phyloP scores from a whole-genome alignment of 2,329 filamentous ascomycete species.

The Ceratocystis variospora region DNA sequence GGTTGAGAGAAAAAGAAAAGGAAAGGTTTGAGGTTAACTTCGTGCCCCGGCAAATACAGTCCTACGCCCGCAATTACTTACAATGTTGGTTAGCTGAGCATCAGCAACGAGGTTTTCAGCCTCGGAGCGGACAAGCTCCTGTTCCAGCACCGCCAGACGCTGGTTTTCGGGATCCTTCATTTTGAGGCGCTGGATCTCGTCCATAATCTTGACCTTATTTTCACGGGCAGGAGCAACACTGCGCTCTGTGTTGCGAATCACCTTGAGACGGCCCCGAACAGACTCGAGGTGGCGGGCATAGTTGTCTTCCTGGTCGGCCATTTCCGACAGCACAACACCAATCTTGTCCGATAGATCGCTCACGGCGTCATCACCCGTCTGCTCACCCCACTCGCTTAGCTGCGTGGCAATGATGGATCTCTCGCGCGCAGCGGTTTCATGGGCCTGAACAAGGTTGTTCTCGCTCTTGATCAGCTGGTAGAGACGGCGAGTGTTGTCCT shows the following conservation, averaged over 20 bases:
- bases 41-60: not conserved
- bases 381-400: constrained; percentile 92
- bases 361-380: constrained; percentile 73
- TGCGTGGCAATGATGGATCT: constrained; percentile 74
- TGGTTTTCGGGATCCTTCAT: constrained; percentile 79
- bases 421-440: constrained; percentile 76
- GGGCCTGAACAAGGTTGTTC: constrained; percentile 72
- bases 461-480: constrained; percentile 90
- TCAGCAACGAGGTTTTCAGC: constrained; percentile 93
- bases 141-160: constrained; percentile 72
- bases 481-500: constrained; percentile 77
- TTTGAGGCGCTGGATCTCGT: constrained; percentile 86
- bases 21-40: not conserved
- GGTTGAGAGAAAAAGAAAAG: not conserved
- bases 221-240: constrained; percentile 89
- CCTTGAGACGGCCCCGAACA: constrained; percentile 67
- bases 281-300: constrained; percentile 84
- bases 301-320: constrained; percentile 82
- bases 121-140: constrained; percentile 91
- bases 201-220: constrained; percentile 71
- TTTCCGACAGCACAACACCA: constrained; percentile 78
- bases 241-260: constrained; percentile 88
- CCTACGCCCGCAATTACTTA: constrained; percentile 32
- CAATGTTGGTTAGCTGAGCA: constrained; percentile 88
- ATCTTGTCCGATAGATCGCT: constrained; percentile 92